Conservation (phyloP, 768 basidiomycete species). For the Exsudoporus frostii region DNA sequence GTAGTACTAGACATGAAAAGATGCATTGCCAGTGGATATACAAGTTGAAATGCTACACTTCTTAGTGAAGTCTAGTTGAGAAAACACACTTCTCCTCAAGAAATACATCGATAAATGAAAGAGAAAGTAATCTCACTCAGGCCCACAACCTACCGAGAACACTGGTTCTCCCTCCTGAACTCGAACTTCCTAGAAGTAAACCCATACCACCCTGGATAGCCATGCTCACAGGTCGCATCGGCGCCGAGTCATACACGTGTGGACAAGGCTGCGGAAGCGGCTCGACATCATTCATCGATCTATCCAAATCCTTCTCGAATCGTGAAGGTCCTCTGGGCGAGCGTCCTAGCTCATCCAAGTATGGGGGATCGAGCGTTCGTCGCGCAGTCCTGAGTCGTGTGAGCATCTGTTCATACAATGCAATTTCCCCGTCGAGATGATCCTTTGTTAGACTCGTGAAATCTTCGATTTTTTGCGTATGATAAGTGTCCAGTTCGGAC, state of each 20-base stretch:
- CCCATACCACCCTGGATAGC: constrained; percentile 74
- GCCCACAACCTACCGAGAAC: constrained; percentile 63
- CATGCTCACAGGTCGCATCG: constrained; percentile 71
- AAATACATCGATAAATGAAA: not conserved
- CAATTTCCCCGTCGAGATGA: constrained; percentile 78
- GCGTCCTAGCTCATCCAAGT: constrained; percentile 45
- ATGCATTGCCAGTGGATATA: too few relatives aligned
- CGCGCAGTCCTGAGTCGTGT: constrained; percentile 57
- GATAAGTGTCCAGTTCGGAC: constrained; percentile 84
- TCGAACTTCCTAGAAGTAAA: constrained; percentile 47
- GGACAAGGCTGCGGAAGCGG: constrained; percentile 70
- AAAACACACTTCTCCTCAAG: not conserved
- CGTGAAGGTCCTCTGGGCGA: constrained; percentile 64
- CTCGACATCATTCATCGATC: constrained; percentile 42
- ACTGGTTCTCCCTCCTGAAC: constrained; percentile 41
- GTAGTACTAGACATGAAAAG: not conserved
- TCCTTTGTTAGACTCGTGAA: constrained; percentile 56
- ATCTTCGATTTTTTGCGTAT: constrained; percentile 70
- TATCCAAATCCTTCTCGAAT: constrained; percentile 71
- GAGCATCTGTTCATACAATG: constrained; percentile 69
- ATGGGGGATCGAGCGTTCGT: constrained; percentile 46
- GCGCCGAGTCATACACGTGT: constrained; percentile 73
- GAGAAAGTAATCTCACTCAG: constrained; percentile 4
- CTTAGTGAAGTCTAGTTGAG: too few relatives aligned
- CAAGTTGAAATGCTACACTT: not conserved